These are phyloP conservation scores for Talaromyces borbonicus DNA, from an alignment of 495 filamentous ascomycete genomes.

Conservation along the genomic window DNA sequence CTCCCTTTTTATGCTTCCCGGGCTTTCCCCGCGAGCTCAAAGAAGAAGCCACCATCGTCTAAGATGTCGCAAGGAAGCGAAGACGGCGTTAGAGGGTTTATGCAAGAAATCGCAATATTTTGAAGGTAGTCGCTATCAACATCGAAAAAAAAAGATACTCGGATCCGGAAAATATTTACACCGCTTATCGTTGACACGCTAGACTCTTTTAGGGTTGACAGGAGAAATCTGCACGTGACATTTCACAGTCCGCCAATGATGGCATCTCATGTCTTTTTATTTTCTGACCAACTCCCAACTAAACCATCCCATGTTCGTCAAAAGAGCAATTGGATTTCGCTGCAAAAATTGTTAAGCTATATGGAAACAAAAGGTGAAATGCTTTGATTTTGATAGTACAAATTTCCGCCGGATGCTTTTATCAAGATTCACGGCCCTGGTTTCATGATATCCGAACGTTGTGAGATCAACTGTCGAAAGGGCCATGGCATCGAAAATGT, in stretches of 20 bases:
- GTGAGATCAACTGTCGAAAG: neutral
- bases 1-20: constrained; percentile 47
- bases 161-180: constrained; percentile 25
- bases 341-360: no score
- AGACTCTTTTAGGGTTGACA: constrained; percentile 26
- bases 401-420: no score
- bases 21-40: constrained; percentile 57
- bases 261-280: constrained; percentile 17
- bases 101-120: neutral
- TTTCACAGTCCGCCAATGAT: neutral
- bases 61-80: constrained; percentile 13
- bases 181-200: constrained; percentile 14
- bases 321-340: no score
- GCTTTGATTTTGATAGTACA: no score
- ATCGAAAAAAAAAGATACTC: constrained; percentile 42
- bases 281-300: no score
- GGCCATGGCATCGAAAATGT: constrained; percentile 64
- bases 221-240: constrained; percentile 9
- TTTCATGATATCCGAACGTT: neutral
- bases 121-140: constrained; percentile 9
- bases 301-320: no score
- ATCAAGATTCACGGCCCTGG: no score
- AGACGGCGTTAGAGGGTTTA: constrained; percentile 22
- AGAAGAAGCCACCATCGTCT: constrained; percentile 44
- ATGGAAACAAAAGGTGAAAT: no score